A percentile compares a stretch with the other conserved stretches of the same genome.
Conservation (phyloP, 371 early-diverging fungal genomes). For the Chytridiales sp. region DNA sequence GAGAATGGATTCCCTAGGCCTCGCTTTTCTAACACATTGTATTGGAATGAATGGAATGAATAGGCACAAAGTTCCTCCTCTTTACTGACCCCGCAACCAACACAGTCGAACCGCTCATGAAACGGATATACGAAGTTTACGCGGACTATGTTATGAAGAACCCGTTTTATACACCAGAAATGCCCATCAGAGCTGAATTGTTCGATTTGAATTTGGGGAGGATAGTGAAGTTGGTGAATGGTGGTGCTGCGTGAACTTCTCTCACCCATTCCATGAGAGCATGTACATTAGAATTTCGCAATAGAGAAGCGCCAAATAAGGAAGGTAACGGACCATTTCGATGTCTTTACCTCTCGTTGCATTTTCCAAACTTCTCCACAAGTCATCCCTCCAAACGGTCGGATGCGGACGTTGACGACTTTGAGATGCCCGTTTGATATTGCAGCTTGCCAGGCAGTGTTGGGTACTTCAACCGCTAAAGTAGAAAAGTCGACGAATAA, state of each 20-base stretch:
- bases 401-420: too few relatives aligned
- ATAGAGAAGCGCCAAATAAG: too few relatives aligned
- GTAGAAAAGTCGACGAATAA: too few relatives aligned
- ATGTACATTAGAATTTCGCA: too few relatives aligned
- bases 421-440: too few relatives aligned
- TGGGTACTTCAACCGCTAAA: too few relatives aligned
- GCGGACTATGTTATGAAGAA: conserved; percentile 98
- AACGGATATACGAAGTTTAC: conserved; percentile 83
- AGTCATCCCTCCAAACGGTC: too few relatives aligned
- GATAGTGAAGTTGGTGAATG: conserved; percentile 55
- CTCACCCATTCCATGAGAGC: too few relatives aligned
- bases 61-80: conserved; percentile 92
- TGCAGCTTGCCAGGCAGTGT: too few relatives aligned
- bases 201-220: conserved; percentile 83
- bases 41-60: not conserved
- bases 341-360: too few relatives aligned
- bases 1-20: not conserved
- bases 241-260: not conserved
- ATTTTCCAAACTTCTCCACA: too few relatives aligned
- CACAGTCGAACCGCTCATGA: conserved; percentile 70
- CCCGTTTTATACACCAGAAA: conserved; percentile 97
- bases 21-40: not conserved
- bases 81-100: conserved; percentile 76
- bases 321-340: too few relatives aligned
- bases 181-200: conserved; percentile 97